A percentile compares a stretch with the other conserved stretches of the same genome.
phyloP scores from a whole-genome alignment of 768 basidiomycete genomes.

The Russula sp. region DNA sequence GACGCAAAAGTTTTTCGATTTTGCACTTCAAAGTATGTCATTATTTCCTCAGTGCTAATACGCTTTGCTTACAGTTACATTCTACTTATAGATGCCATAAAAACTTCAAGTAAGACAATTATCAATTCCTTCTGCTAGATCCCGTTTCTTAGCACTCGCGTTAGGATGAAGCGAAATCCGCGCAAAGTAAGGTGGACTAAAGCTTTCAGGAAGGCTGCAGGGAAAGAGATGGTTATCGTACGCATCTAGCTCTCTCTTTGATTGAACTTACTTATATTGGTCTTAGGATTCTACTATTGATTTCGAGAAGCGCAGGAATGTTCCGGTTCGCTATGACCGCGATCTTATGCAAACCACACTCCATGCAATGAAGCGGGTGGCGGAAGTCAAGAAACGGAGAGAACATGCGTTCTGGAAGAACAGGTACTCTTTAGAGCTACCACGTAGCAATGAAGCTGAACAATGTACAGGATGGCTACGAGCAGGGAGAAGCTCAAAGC shows the following conservation, averaged over 20 bases:
- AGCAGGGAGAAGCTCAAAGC: conserved; percentile 71
- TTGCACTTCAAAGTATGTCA: conserved; percentile 87
- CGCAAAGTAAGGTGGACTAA: conserved; percentile 99
- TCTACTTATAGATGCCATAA: conserved; percentile 74
- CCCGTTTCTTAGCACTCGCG: background rate
- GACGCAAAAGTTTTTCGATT: conserved; percentile 98
- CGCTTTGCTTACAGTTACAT: conserved; percentile 14
- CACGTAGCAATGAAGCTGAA: background rate
- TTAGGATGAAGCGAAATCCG: conserved; percentile 98
- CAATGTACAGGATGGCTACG: conserved; percentile 63
- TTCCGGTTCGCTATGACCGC: conserved; percentile 95
- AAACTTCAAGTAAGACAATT: conserved; percentile 83
- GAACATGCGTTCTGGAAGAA: conserved; percentile 97
- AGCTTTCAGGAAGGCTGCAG: conserved; percentile 96
- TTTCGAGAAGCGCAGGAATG: conserved; percentile 97
- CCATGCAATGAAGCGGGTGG: conserved; percentile 92
- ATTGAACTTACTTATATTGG: background rate
- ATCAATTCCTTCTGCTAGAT: background rate
- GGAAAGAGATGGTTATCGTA: conserved; percentile 99
- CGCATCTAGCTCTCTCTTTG: conserved; percentile 27
- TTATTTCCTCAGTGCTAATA: background rate
- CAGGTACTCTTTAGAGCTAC: conserved; percentile 37
- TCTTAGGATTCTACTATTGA: conserved; percentile 92
- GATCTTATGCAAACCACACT: conserved; percentile 88
- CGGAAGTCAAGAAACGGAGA: conserved; percentile 83